Base-by-base conservation (phyloP, 169 alveolate genomes). In the Eimeria sp. region DNA sequence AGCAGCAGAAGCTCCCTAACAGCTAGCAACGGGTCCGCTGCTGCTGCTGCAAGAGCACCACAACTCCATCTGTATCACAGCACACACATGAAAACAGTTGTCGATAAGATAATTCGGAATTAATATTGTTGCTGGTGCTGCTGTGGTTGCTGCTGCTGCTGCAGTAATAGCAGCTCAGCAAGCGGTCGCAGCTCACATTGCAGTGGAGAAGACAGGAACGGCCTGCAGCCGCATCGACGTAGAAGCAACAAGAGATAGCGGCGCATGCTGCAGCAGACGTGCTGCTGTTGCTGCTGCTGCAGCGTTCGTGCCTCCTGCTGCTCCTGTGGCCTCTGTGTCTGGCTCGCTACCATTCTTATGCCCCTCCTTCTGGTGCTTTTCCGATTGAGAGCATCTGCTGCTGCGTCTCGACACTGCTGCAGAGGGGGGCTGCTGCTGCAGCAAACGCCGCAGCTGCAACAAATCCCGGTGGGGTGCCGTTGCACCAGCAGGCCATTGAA, bases 341-440 rank as follows among this genome's bases (percentile, higher is more conserved):
- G n/a, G 61, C 67, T 78, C 67, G n/a, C 47, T 78, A 27, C 14
- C 57, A 4, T 34, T 14, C 83, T 73, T 73, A 7, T 18, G 54
- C 22, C 27, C 14, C 57, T 43, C 54, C 83, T 73, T 14, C 57
- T 18, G 11, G 27, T 34, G 83, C 27, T 73, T 73, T 13, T 73
- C 83, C 25, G 83, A 5, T 11, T 51, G 27, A 11, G 57, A 6
- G 54, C 83, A 51, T 78, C 27, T 25, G 89, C 89, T 78, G 65
- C 67, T 78, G 89, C 57, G 65, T 30, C 57, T 30, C 5, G 83
- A 34, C 13, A 54, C 83, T 78, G 89, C 89, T 78, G 67, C 89
- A n/a, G 89, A 34, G 20, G 89, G 45, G 45, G 89, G 67, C 57
- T 78, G 89, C 89, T 78, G 89, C 89, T 47, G 89, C 67, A 78